Base-by-base conservation (phyloP, 495 filamentous ascomycete genomes). In the Lindgomyces ingoldianus region DNA sequence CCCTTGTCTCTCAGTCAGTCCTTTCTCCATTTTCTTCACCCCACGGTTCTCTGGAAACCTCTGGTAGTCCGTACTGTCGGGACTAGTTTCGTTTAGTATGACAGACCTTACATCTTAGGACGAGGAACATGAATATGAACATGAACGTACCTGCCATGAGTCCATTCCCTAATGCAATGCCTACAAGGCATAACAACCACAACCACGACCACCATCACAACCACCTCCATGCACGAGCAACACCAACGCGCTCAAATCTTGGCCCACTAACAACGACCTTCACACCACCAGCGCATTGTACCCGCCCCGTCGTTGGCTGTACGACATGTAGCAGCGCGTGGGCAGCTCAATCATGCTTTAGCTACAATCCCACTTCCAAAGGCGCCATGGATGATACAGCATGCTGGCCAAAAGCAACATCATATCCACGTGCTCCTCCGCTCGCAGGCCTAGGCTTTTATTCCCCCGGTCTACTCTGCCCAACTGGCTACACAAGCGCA, bases 261-360 rank as follows among this genome's bases (percentile, higher is more conserved):
- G 60, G 60, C 24, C 62, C 62, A 2, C 45, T 65, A n/a, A 65
- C 55, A 1, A 65, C 62, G 22, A 29, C 41, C 10, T 65, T 49
- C 54, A 26, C 50, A 4, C 45, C 54, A 6, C 62, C 55, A n/a
- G n/a, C 52, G 8, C 46, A 58, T 41, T 65, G 62, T 36, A 42
- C 54, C 1, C 22, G 44, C 1, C 3, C 42, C 27, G 51, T 25
- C 25, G 14, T 63, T 18, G 33, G 27, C 2, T 55, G 60, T 30
- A 19, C 60, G 26, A 57, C 39, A 49, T 55, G 50, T 29, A 30
- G 41, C 4, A 22, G 3, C 9, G 50, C 60, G 8, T 26, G 18
- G 11, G 51, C 24, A 9, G 60, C 22, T 16, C 60, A 63, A 49
- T 19, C 25, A 21, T 63, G 60, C 51, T 39, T 39, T 14, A 39